Percentiles rank a stretch among this genome's conserved stretches.
These are phyloP conservation scores for Solanum aculeatissimum DNA, from an alignment of 305 asterid genomes.

Conservation along the genomic window DNA sequence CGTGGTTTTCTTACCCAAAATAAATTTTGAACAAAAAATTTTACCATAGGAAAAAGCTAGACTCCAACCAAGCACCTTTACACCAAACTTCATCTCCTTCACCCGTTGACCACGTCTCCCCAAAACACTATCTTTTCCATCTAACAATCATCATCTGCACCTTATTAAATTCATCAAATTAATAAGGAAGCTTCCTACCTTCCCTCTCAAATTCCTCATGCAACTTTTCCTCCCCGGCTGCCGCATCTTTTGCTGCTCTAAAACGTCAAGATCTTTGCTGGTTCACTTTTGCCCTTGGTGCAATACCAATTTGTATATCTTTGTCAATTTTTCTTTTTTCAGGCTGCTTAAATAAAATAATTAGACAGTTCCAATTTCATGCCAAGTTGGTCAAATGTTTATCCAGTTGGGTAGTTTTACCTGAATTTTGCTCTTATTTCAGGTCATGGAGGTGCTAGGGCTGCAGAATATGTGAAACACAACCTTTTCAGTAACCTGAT, in stretches of 20 bases:
- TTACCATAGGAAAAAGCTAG: no score
- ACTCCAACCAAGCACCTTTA: no score
- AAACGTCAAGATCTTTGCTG: not conserved
- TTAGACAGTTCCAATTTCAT: not conserved
- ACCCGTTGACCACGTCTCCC: not conserved
- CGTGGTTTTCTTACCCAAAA: not conserved
- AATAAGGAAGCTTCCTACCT: not conserved
- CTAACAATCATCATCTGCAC: not conserved
- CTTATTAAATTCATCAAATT: not conserved
- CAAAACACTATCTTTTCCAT: not conserved
- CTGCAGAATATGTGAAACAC: slow-evolving; percentile 77
- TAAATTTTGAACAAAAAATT: not conserved
- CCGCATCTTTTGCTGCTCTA: not conserved
- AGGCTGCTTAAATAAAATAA: not conserved
- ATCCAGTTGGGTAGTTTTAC: not conserved
- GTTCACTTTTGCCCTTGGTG: not conserved
- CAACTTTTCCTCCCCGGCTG: not conserved
- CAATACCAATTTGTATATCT: not conserved
- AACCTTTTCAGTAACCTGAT: slow-evolving; percentile 82
- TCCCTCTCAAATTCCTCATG: not conserved
- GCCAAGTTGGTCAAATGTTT: not conserved
- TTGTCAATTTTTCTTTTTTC: not conserved
- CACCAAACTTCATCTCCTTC: not conserved
- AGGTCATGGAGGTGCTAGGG: slow-evolving; percentile 93
- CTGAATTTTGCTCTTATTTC: slow-evolving; percentile 4